Evolutionary conservation across 192 early-diverging fungal genomes (phyloP).

Genomic region (Coemansia sp.): DNA sequence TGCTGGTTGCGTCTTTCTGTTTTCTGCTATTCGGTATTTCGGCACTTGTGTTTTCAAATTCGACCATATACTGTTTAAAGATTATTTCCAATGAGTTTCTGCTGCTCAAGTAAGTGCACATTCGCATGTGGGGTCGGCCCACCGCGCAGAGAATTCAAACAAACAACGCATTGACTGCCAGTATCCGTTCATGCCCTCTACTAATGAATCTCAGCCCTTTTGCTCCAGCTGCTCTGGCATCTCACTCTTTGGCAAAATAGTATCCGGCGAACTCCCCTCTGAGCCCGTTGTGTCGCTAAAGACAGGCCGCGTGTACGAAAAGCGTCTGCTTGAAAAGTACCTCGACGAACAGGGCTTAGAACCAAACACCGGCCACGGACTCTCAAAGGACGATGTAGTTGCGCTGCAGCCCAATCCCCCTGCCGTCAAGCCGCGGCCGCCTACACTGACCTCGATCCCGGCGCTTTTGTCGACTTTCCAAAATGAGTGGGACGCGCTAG

Average conservation of each 20-base stretch:
- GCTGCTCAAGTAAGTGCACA: constrained; percentile 33
- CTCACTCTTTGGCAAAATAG: no score
- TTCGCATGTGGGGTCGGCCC: no score
- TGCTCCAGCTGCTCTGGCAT: no score
- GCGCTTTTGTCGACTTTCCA: constrained; percentile 83
- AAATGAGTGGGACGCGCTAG: constrained; percentile 95
- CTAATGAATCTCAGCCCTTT: neutral
- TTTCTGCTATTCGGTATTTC: no score
- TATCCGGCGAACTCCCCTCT: constrained; percentile 85
- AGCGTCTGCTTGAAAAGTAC: constrained; percentile 81
- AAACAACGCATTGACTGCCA: no score
- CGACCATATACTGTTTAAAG: no score
- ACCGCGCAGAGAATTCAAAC: no score
- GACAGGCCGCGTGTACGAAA: constrained; percentile 85
- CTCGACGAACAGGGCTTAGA: constrained; percentile 78
- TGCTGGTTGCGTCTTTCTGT: no score
- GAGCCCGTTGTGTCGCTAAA: constrained; percentile 87
- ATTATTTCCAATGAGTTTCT: constrained; percentile 24
- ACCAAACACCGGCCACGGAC: constrained; percentile 72
- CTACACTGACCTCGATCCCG: constrained; percentile 88
- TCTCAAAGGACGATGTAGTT: constrained; percentile 41
- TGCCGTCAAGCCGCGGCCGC: constrained; percentile 79
- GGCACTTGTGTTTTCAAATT: no score
- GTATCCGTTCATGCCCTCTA: neutral
- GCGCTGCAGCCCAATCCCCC: constrained; percentile 19